Evolutionary conservation across 2,329 filamentous ascomycete genomes (phyloP).

Genomic region (Trichoderma koningii): DNA sequence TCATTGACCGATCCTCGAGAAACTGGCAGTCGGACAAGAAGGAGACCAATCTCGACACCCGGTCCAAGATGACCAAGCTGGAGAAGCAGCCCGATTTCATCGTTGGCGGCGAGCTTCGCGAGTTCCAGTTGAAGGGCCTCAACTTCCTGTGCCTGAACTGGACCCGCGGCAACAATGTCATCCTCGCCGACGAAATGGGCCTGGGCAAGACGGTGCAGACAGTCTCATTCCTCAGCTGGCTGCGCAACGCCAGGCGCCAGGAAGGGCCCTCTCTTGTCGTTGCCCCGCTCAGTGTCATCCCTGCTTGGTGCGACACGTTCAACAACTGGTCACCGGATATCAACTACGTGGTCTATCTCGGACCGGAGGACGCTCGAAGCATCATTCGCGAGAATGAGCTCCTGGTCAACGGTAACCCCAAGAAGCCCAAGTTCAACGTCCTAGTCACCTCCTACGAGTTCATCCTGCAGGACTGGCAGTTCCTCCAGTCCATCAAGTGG

Average conservation of each 20-base stretch:
- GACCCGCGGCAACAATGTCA: conserved; percentile 91
- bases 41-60: conserved; percentile 74
- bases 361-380: conserved; percentile 79
- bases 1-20: conserved; percentile 77
- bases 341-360: conserved; percentile 96
- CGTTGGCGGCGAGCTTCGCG: conserved; percentile 78
- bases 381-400: conserved; percentile 92
- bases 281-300: conserved; percentile 95
- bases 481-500: conserved; percentile 91
- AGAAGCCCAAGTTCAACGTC: conserved; percentile 95
- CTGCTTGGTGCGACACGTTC: conserved; percentile 97
- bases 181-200: conserved; percentile 98
- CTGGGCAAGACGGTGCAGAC: conserved; percentile 98
- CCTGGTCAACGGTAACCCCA: conserved; percentile 79
- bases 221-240: conserved; percentile 94
- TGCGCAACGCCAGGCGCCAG: conserved; percentile 84
- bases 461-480: conserved; percentile 80
- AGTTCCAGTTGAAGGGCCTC: conserved; percentile 90
- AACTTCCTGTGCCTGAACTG: conserved; percentile 97
- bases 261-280: conserved; percentile 96
- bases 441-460: conserved; percentile 97
- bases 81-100: conserved; percentile 85
- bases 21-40: conserved; percentile 77
- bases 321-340: conserved; percentile 94
- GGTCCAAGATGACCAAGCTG: conserved; percentile 71